Conservation (phyloP, 2,329 filamentous ascomycete species). For the Fusarium sp. region DNA sequence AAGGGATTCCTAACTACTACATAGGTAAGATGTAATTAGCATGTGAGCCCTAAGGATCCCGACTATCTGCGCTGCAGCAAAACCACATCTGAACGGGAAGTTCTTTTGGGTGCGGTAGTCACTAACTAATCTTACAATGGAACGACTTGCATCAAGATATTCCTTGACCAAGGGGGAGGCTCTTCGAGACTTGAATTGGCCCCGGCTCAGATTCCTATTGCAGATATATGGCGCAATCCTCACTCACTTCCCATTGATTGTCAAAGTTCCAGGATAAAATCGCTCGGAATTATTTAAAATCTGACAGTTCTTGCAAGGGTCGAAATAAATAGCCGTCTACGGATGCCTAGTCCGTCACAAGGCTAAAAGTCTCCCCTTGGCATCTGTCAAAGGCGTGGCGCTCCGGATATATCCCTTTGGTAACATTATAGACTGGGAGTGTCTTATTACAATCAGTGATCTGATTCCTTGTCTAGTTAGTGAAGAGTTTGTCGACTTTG, state of each 20-base stretch:
- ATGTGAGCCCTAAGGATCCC: slow-evolving; percentile 10
- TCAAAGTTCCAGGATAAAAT: neutral
- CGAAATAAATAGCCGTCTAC: neutral
- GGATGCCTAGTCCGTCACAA: neutral
- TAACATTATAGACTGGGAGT: neutral
- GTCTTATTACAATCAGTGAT: slow-evolving; percentile 6
- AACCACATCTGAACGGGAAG: neutral
- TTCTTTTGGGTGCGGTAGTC: neutral
- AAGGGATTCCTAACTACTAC: neutral
- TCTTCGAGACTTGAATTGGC: neutral
- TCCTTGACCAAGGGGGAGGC: neutral
- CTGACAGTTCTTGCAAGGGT: neutral
- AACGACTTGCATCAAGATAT: slow-evolving; percentile 5
- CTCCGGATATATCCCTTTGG: neutral
- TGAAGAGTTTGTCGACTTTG: neutral
- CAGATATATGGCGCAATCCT: slow-evolving; percentile 7
- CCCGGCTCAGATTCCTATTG: slow-evolving; percentile 23
- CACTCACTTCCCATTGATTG: neutral
- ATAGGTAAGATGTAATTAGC: neutral
- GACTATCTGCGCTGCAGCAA: neutral
- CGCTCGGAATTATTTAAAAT: neutral
- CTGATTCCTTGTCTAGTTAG: slow-evolving; percentile 12
- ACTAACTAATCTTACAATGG: slow-evolving; percentile 8
- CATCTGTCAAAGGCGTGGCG: slow-evolving; percentile 1
- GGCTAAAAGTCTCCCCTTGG: neutral